These are phyloP conservation scores for Lagenidium giganteum DNA, from an alignment of 352 stramenopile species.

Conservation along the genomic window DNA sequence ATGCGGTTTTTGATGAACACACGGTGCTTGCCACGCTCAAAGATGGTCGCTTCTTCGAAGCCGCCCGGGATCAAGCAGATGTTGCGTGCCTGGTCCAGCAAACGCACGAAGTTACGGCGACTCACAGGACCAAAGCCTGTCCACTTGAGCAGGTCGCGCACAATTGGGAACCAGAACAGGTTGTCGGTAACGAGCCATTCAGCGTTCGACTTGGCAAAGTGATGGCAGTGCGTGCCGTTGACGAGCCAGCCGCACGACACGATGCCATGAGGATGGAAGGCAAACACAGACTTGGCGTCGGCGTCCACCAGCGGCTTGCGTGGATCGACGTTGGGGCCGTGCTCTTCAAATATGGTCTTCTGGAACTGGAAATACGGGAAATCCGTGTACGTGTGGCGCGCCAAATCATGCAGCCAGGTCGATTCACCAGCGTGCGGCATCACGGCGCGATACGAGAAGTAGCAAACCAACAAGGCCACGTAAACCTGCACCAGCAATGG, in stretches of 20 bases:
- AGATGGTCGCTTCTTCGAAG: conserved; percentile 89
- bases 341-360: neutral
- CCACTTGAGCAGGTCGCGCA: conserved; percentile 6
- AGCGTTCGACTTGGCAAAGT: conserved; percentile 36
- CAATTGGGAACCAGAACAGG: conserved; percentile 30
- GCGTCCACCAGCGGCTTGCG: conserved; percentile 28
- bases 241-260: conserved; percentile 47
- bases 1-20: conserved; percentile 66
- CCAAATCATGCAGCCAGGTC: too few relatives aligned
- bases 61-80: conserved; percentile 86
- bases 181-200: conserved; percentile 64
- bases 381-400: too few relatives aligned
- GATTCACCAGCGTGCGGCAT: too few relatives aligned
- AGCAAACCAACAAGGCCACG: neutral
- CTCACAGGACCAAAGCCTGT: conserved; percentile 14
- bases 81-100: conserved; percentile 58
- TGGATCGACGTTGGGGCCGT: conserved; percentile 1
- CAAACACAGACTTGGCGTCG: conserved; percentile 41
- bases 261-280: conserved; percentile 68
- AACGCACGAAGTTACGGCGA: conserved; percentile 35
- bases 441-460: neutral
- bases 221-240: conserved; percentile 47
- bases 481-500: neutral
- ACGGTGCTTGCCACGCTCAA: conserved; percentile 34
- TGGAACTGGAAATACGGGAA: too few relatives aligned